Conservation (phyloP, 1,284 basidiomycete species). For the Hypsizygus ulmarius region DNA sequence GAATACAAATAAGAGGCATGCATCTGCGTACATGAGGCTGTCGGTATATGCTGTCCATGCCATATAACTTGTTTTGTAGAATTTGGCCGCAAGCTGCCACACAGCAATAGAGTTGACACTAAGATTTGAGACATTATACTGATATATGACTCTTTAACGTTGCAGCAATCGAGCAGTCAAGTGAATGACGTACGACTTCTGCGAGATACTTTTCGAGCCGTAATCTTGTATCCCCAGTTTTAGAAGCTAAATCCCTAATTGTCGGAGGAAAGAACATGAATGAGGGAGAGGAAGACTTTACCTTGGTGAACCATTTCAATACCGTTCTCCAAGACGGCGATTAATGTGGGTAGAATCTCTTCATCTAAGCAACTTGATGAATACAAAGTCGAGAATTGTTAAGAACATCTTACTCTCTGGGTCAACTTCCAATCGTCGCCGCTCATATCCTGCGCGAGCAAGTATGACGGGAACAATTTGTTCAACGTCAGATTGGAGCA, state of each 20-base stretch:
- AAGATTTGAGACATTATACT: conserved; percentile 41
- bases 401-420: conserved; percentile 36
- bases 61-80: conserved; percentile 67
- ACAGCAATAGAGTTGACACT: conserved; percentile 53
- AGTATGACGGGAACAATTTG: conserved; percentile 66
- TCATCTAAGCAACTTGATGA: conserved; percentile 35
- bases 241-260: conserved; percentile 36
- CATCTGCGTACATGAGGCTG: conserved; percentile 53
- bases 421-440: conserved; percentile 48
- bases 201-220: conserved; percentile 81
- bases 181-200: conserved; percentile 55
- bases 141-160: background rate
- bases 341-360: conserved; percentile 46
- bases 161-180: background rate
- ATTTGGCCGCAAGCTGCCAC: conserved; percentile 62
- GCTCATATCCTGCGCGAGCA: conserved; percentile 65
- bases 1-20: background rate
- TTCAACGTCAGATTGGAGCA: conserved; percentile 59
- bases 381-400: conserved; percentile 2
- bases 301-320: conserved; percentile 59
- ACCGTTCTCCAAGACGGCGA: conserved; percentile 58
- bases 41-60: conserved; percentile 72
- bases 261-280: background rate
- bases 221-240: conserved; percentile 52
- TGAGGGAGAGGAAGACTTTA: conserved; percentile 24